Evolutionary conservation across 2,329 filamentous ascomycete species (phyloP).

Genomic region (Fusarium marasasianum): DNA sequence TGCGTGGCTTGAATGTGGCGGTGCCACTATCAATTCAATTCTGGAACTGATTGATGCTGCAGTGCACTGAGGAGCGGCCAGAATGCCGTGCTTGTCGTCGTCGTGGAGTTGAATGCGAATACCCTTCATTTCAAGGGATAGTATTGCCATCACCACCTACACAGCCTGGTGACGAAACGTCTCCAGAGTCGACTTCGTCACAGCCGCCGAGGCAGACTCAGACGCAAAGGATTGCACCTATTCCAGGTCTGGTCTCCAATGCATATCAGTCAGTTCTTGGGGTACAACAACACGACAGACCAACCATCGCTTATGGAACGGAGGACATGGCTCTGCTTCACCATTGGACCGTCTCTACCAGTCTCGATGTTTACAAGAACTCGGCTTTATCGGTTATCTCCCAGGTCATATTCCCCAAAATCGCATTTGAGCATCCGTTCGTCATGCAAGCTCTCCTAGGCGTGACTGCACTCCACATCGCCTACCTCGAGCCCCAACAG

Average conservation of each 20-base stretch:
- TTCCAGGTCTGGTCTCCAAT: not conserved
- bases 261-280: not conserved
- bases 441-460: not conserved
- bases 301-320: not conserved
- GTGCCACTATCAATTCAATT: not conserved
- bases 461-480: not conserved
- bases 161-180: not conserved
- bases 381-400: not conserved
- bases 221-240: not conserved
- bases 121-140: not conserved
- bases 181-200: not conserved
- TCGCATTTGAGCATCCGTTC: not conserved
- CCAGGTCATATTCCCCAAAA: not conserved
- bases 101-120: slow-evolving; percentile 2
- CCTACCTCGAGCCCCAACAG: not conserved
- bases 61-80: not conserved
- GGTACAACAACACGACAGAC: not conserved
- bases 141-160: not conserved
- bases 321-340: slow-evolving; percentile 2
- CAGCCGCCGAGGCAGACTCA: not conserved
- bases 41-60: not conserved
- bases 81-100: slow-evolving; percentile 1
- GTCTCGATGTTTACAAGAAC: slow-evolving; percentile 1
- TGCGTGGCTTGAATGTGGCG: not conserved
- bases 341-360: not conserved